phyloP scores from a whole-genome alignment of 306 rosid species.

The Begonia peltatifolia region DNA sequence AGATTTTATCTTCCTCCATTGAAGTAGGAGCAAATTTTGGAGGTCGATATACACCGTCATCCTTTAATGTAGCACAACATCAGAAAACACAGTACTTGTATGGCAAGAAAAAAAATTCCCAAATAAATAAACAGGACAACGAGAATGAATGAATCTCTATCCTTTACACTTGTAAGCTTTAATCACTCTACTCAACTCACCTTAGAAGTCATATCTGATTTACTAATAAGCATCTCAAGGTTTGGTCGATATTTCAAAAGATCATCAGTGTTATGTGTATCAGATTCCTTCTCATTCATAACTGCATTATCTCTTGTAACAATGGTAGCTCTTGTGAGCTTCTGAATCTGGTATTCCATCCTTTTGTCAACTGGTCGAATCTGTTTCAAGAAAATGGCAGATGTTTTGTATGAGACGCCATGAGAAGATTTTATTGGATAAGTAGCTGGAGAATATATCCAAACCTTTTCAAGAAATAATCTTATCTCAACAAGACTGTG shows the following conservation, averaged over 20 bases:
- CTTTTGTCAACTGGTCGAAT: conserved; percentile 81
- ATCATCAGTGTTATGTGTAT: conserved; percentile 32
- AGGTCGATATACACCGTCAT: conserved; percentile 36
- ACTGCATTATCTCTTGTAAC: conserved; percentile 24
- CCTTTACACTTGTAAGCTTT: neutral
- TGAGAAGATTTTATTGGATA: conserved; percentile 6
- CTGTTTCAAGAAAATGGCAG: conserved; percentile 22
- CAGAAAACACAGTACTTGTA: conserved; percentile 1
- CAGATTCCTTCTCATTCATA: conserved; percentile 24
- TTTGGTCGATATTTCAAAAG: conserved; percentile 63
- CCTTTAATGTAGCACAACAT: conserved; percentile 27
- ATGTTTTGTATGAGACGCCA: neutral
- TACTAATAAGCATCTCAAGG: conserved; percentile 60
- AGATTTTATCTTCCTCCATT: conserved; percentile 49
- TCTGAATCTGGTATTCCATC: conserved; percentile 81
- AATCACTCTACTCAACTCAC: conserved; percentile 16
- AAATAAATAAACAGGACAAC: neutral
- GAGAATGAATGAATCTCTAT: neutral
- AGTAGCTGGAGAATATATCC: conserved; percentile 7
- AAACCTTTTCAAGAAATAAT: conserved; percentile 75
- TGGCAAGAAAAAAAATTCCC: too few relatives aligned
- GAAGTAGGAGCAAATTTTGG: conserved; percentile 55
- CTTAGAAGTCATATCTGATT: conserved; percentile 22
- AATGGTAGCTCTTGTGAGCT: conserved; percentile 40
- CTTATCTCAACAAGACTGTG: conserved; percentile 68